These are phyloP conservation scores for Amanita exitialis DNA, from an alignment of 768 basidiomycete genomes.

Conservation along the genomic window DNA sequence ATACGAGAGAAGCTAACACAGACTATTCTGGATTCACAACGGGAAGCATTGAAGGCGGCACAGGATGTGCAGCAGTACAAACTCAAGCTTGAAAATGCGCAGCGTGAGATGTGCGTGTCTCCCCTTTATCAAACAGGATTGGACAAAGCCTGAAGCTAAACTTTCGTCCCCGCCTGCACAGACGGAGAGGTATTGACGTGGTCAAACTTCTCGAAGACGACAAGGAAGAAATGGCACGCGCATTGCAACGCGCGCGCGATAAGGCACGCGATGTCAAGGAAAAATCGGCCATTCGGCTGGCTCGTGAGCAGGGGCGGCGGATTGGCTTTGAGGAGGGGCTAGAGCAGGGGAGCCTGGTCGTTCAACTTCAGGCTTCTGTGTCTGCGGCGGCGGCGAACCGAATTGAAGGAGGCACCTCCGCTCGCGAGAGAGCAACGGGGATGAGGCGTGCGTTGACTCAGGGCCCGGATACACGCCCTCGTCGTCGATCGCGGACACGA, in stretches of 20 bases:
- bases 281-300: constrained; percentile 1
- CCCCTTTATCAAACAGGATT: neutral
- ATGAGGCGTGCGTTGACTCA: constrained; percentile 5
- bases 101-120: constrained; percentile 3
- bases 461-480: neutral
- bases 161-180: neutral
- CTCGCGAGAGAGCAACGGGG: neutral
- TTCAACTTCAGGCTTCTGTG: neutral
- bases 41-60: constrained; percentile 1
- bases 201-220: constrained; percentile 2
- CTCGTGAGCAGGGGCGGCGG: constrained; percentile 4
- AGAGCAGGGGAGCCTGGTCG: constrained; percentile 1
- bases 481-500: neutral
- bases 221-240: constrained; percentile 5
- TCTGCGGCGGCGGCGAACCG: neutral
- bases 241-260: constrained; percentile 2
- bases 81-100: constrained; percentile 4
- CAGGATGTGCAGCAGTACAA: constrained; percentile 6
- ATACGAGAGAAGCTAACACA: constrained; percentile 5
- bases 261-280: constrained; percentile 3
- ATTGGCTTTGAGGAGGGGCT: constrained; percentile 4
- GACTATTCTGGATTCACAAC: constrained; percentile 2
- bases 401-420: neutral
- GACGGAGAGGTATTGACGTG: neutral
- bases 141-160: neutral